Evolutionary conservation across 257 asterid species (phyloP).

Genomic region (Solanum chmielewskii): DNA sequence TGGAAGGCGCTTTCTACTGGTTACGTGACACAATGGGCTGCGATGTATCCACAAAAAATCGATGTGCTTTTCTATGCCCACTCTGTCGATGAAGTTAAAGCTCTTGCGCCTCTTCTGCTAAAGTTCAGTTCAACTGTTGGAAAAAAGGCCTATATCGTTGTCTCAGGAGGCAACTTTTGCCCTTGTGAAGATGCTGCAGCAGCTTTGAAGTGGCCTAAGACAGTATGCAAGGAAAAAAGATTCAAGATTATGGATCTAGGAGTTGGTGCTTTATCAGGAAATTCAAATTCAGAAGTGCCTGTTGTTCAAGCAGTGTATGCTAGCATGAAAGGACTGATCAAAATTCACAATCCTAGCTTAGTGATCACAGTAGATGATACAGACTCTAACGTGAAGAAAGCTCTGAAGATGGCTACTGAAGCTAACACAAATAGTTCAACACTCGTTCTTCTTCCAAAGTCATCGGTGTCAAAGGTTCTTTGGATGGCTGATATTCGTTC

Average conservation of each 20-base stretch:
- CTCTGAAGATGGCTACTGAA: slow-evolving; percentile 70
- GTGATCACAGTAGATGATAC: slow-evolving; percentile 52
- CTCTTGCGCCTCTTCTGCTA: slow-evolving; percentile 66
- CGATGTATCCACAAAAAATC: slow-evolving; percentile 78
- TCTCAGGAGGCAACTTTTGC: slow-evolving; percentile 75
- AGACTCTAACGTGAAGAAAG: slow-evolving; percentile 55
- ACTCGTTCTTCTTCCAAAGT: slow-evolving; percentile 53
- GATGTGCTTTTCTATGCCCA: slow-evolving; percentile 89
- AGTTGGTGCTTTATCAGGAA: slow-evolving; percentile 51
- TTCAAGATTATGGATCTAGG: slow-evolving; percentile 88
- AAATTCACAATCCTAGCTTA: slow-evolving; percentile 74
- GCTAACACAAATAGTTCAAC: slow-evolving; percentile 20
- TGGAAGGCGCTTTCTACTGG: slow-evolving; percentile 93
- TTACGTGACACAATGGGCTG: slow-evolving; percentile 85
- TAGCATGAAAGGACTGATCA: slow-evolving; percentile 81
- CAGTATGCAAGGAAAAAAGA: slow-evolving; percentile 63
- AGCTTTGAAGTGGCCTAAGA: slow-evolving; percentile 65
- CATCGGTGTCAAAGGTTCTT: slow-evolving; percentile 54
- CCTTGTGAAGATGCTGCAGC: slow-evolving; percentile 74
- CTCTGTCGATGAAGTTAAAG: slow-evolving; percentile 52
- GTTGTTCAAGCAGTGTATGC: slow-evolving; percentile 68
- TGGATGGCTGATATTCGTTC: slow-evolving; percentile 97
- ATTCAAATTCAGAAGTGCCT: slow-evolving; percentile 69
- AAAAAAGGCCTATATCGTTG: slow-evolving; percentile 67
- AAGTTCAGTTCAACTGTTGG: slow-evolving; percentile 63